A percentile compares a stretch with the other conserved stretches of the same genome.
Evolutionary conservation across 75 land plant genomes (phyloP).

Genomic region (Ceratopteris richardii): DNA sequence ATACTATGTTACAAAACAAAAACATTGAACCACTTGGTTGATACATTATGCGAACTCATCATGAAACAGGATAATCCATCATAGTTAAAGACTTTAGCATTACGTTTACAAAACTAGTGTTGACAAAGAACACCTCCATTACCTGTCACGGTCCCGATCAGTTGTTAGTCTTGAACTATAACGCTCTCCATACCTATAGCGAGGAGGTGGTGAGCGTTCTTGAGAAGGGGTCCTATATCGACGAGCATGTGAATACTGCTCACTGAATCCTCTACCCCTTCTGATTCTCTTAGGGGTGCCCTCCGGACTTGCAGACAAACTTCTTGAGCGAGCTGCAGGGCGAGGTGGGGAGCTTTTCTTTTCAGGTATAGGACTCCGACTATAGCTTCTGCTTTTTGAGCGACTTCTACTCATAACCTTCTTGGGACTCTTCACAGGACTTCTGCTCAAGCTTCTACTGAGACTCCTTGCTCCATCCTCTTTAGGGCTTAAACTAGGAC

Average conservation of each 20-base stretch:
- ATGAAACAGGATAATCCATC: too few relatives aligned
- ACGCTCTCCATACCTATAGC: conserved; percentile 40
- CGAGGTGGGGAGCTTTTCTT: conserved; percentile 37
- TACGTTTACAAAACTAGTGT: not conserved
- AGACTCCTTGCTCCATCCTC: conserved; percentile 38
- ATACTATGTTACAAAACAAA: too few relatives aligned
- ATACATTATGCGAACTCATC: too few relatives aligned
- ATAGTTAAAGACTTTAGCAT: not conserved
- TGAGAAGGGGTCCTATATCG: conserved; percentile 82
- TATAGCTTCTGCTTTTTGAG: conserved; percentile 12
- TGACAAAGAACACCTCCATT: not conserved
- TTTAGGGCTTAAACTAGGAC: conserved; percentile 26
- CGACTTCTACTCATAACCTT: conserved; percentile 11
- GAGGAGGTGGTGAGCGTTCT: conserved; percentile 44
- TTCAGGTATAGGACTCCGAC: conserved; percentile 31
- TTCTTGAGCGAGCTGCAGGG: conserved; percentile 30
- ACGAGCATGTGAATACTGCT: conserved; percentile 81
- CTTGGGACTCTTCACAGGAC: conserved; percentile 38
- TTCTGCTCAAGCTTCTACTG: conserved; percentile 40
- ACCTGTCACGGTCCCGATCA: conserved; percentile 50
- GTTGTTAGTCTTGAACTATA: conserved; percentile 41
- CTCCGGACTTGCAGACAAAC: conserved; percentile 66
- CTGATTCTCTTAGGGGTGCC: conserved; percentile 84
- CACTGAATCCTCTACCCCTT: conserved; percentile 88
- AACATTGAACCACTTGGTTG: too few relatives aligned